Percentiles rank a stretch among this genome's conserved stretches.
Evolutionary conservation across 202 grass and related monocot species (phyloP).

Genomic region (Elaeis oleifera): DNA sequence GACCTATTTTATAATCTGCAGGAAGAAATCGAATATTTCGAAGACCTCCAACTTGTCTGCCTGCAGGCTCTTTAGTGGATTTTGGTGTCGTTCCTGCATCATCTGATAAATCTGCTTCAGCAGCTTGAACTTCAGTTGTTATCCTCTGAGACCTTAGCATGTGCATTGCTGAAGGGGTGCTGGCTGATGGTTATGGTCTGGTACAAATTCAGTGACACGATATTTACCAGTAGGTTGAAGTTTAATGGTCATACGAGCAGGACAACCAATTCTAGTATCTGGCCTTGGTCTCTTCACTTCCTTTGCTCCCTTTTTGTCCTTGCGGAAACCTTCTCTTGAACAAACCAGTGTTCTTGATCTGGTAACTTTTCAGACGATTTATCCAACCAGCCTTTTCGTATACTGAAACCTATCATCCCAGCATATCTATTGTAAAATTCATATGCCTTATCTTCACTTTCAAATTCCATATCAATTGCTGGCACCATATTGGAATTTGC

Average conservation of each 20-base stretch:
- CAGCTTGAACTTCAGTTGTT: constrained; percentile 67
- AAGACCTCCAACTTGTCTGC: constrained; percentile 64
- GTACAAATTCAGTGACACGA: constrained; percentile 73
- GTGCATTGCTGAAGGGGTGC: constrained; percentile 88
- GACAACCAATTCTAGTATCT: constrained; percentile 83
- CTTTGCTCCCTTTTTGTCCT: constrained; percentile 60
- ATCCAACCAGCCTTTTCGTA: constrained; percentile 76
- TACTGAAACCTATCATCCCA: constrained; percentile 84
- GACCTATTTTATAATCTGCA: constrained; percentile 67
- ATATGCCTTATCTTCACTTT: constrained; percentile 83
- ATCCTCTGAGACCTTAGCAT: constrained; percentile 82
- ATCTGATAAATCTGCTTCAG: constrained; percentile 70
- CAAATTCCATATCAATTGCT: constrained; percentile 85
- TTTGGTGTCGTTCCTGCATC: constrained; percentile 70
- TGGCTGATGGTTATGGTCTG: constrained; percentile 83
- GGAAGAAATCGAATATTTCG: constrained; percentile 64
- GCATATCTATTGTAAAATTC: constrained; percentile 95
- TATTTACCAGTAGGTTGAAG: constrained; percentile 55
- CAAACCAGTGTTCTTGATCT: constrained; percentile 79
- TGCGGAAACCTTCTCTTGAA: constrained; percentile 82
- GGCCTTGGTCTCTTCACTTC: constrained; percentile 82
- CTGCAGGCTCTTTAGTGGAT: constrained; percentile 59
- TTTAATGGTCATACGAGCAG: constrained; percentile 73
- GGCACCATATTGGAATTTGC: constrained; percentile 70
- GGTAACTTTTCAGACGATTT: constrained; percentile 68